These are phyloP conservation scores for Halteria grandinella DNA, from an alignment of 73 alveolate genomes.

Conservation along the genomic window DNA sequence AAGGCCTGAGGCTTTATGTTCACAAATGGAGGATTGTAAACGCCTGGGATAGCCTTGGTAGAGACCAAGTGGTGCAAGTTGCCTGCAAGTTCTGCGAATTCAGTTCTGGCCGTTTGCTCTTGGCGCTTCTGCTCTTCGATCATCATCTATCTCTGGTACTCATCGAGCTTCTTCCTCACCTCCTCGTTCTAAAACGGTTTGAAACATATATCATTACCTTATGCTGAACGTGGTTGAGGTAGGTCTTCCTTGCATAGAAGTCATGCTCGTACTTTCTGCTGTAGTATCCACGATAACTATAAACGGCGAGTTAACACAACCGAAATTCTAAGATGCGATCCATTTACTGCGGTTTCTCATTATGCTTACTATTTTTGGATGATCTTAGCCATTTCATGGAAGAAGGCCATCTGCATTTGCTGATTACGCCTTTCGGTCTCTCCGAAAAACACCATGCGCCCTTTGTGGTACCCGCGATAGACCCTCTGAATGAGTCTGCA, in stretches of 20 bases:
- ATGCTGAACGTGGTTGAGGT: slow-evolving; percentile 50
- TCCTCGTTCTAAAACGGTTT: slow-evolving; percentile 50
- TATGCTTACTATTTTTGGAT: slow-evolving; percentile 55
- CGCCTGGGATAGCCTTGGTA: slow-evolving; percentile 87
- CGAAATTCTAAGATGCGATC: no score
- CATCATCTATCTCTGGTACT: slow-evolving; percentile 19
- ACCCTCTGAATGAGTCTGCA: slow-evolving; percentile 54
- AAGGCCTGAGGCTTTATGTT: slow-evolving; percentile 79
- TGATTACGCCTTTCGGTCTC: neutral
- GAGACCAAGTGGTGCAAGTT: slow-evolving; percentile 85
- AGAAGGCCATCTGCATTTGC: slow-evolving; percentile 38
- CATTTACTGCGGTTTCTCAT: no score
- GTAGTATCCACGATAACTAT: slow-evolving; percentile 72
- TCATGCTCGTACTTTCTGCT: slow-evolving; percentile 76
- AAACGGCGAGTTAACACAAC: no score
- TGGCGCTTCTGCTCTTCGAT: slow-evolving; percentile 62
- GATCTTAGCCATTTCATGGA: slow-evolving; percentile 55
- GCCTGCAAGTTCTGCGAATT: slow-evolving; percentile 76
- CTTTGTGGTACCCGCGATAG: slow-evolving; percentile 48
- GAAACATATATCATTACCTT: slow-evolving; percentile 19
- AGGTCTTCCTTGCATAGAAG: slow-evolving; percentile 72
- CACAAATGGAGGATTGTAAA: slow-evolving; percentile 84
- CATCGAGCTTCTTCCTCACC: slow-evolving; percentile 61
- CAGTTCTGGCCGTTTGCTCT: slow-evolving; percentile 81
- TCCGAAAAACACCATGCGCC: slow-evolving; percentile 49